Evolutionary conservation across 768 basidiomycete genomes (phyloP).

Genomic region (Amanita phalloides): DNA sequence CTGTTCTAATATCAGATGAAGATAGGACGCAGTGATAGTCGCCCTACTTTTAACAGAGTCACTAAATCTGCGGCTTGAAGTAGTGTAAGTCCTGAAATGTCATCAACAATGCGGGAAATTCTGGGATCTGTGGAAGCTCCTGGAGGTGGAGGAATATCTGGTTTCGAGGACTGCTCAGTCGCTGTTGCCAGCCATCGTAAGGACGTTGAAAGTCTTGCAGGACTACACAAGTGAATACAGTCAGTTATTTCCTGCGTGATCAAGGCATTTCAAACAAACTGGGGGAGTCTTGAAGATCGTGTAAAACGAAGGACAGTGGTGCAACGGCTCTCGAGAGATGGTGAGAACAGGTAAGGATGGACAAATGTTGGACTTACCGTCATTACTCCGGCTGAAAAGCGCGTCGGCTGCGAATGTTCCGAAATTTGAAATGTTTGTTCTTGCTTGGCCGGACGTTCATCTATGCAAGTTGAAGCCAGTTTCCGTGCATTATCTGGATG

Average conservation of each 20-base stretch:
- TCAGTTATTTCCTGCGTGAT: not conserved
- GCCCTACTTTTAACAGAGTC: constrained; percentile 71
- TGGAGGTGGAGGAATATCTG: constrained; percentile 32
- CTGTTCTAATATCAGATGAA: constrained; percentile 27
- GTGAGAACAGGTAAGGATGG: not conserved
- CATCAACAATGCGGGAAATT: constrained; percentile 80
- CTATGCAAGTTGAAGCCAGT: not conserved
- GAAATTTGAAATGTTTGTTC: not conserved
- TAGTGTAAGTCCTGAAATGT: constrained; percentile 80
- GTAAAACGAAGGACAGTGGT: constrained; percentile 30
- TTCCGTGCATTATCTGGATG: not conserved
- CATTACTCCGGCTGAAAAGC: constrained; percentile 1
- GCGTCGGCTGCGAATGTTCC: not conserved
- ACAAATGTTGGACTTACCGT: not conserved
- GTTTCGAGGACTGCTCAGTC: constrained; percentile 29
- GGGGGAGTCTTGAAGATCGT: constrained; percentile 25
- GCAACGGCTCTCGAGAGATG: constrained; percentile 29
- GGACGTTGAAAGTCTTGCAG: constrained; percentile 23
- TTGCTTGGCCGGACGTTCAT: not conserved
- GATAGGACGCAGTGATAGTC: not conserved
- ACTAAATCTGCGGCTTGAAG: constrained; percentile 96
- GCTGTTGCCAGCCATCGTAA: constrained; percentile 52
- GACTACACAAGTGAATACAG: constrained; percentile 16
- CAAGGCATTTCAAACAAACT: constrained; percentile 17
- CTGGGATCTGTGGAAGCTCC: constrained; percentile 44